Evolutionary conservation across 441 rosid species (phyloP), one percentile per base, ranked within the genome.

Genomic region (Flueggea neowawraea): DNA sequence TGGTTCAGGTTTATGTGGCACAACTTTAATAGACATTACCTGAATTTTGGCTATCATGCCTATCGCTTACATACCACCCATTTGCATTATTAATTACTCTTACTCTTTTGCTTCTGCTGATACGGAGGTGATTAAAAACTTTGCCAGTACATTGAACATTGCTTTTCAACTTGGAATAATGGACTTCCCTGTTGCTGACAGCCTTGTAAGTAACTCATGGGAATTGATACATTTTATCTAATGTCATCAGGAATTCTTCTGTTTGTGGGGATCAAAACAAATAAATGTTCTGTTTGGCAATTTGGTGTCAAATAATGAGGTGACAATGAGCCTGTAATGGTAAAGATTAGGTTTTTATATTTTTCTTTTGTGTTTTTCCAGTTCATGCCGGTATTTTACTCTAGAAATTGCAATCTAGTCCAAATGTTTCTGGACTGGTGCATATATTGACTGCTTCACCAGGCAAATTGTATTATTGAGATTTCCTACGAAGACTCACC

Each of bases 11-110:
- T 16, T 69, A 36, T 60, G 22, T 50, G 50, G 76, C 66, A 64
- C 69, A 53, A 60, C 53, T 73, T 66, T 72, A 47, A 16, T 68
- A 31, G 39, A 63, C 69, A 73, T 71, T 75, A 62, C 64, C 66
- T 68, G 74, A 69, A 31, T 45, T 47, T 50, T 78, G n/a, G 58
- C 52, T 60, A 28, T 60, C 48, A 54, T 67, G 65, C 52, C 48
- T 58, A 49, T 65, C 28, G 31, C 12, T 58, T 57, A 45, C 76
- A 55, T 14, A 5, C 60, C 57, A 60, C 75, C 81, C 86, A 72
- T 81, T 76, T 71, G 79, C 78, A 65, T 54, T 64, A 69, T 73
- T 76, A 71, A 71, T 73, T 57, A 54, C 69, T 33, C 58, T 72
- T 55, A 12, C 58, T 54, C 22, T 54, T 68, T 60, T 16, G 49